Base-by-base conservation (phyloP, 176 grass and related monocot genomes). In the Triticum dicoccoides region DNA sequence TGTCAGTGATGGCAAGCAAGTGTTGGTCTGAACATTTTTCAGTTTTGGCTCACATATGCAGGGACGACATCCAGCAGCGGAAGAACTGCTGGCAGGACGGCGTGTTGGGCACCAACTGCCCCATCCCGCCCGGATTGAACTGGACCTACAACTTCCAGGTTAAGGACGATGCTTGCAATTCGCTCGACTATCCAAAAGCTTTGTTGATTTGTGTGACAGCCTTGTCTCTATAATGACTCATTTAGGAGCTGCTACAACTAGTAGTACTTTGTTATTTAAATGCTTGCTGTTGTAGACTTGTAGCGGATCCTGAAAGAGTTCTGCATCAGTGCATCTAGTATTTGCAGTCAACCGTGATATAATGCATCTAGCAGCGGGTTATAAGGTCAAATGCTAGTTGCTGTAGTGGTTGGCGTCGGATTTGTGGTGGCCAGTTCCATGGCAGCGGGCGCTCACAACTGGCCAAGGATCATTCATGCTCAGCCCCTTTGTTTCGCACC, bases 131-230 rank as follows among this genome's bases (percentile, higher is more conserved):
- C 0, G 96, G 96, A 12, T 96, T 88, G 96, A 98, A 98, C n/a
- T 98, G 96, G 96, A 98, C 96, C 4, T 98, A 96, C 84, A 86
- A 89, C 12, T 98, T 96, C 94, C 93, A 98, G 74, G 93, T 94
- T 56, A 98, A 96, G 84, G 96, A 98, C 54, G 34, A 35, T 5
- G 34, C 34, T 5, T 35, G 34, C 34, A 35, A 35, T 4, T 35
- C 5, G 5, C 34, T 35, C 34, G 34, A 35, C 34, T 35, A 35
- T 35, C 34, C 34, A 35, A 5, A 35, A 35, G 34, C 32, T 33
- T 35, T 35, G 34, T 35, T 35, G 39, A 41, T 76, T 42, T n/a
- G 13, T 17, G 37, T 23, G 63, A 65, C 14, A 45, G 3, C 15
- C 9, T 25, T 27, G 8, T 45, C 9, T 41, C 41, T 63, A 34